Conservation (phyloP, 2,329 filamentous ascomycete species). For the Ascochyta lentis region DNA sequence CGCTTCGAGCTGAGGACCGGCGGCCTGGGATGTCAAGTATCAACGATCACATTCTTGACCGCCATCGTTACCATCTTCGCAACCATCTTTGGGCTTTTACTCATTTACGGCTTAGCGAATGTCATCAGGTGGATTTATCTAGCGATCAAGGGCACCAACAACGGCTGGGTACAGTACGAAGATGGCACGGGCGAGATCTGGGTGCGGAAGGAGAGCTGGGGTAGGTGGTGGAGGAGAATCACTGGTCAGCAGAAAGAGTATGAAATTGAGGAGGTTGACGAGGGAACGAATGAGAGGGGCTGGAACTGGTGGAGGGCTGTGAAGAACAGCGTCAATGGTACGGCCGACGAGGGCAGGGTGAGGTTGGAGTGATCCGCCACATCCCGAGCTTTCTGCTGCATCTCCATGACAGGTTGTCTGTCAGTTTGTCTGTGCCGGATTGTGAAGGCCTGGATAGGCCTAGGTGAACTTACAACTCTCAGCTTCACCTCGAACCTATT, state of each 20-base stretch:
- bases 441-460: not conserved
- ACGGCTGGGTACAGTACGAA: slow-evolving; percentile 38
- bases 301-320: slow-evolving; percentile 30
- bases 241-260: slow-evolving; percentile 30
- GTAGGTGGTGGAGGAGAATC: slow-evolving; percentile 36
- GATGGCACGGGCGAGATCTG: slow-evolving; percentile 40
- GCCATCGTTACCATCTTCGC: slow-evolving; percentile 52
- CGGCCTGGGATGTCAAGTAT: slow-evolving; percentile 55
- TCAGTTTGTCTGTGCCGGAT: not conserved
- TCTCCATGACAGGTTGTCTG: not conserved
- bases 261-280: slow-evolving; percentile 37
- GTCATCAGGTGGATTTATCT: slow-evolving; percentile 21
- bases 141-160: slow-evolving; percentile 26
- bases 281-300: slow-evolving; percentile 31
- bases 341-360: slow-evolving; percentile 12
- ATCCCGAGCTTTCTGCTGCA: not conserved
- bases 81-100: slow-evolving; percentile 48
- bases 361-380: slow-evolving; percentile 1
- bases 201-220: slow-evolving; percentile 42
- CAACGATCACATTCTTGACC: slow-evolving; percentile 55
- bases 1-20: slow-evolving; percentile 55
- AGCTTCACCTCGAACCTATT: not conserved
- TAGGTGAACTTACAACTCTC: not conserved
- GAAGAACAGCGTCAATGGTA: slow-evolving; percentile 8
- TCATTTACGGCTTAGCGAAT: slow-evolving; percentile 42